These are phyloP conservation scores for Centella asiatica DNA, from an alignment of 129 eudicot species.

Conservation along the genomic window DNA sequence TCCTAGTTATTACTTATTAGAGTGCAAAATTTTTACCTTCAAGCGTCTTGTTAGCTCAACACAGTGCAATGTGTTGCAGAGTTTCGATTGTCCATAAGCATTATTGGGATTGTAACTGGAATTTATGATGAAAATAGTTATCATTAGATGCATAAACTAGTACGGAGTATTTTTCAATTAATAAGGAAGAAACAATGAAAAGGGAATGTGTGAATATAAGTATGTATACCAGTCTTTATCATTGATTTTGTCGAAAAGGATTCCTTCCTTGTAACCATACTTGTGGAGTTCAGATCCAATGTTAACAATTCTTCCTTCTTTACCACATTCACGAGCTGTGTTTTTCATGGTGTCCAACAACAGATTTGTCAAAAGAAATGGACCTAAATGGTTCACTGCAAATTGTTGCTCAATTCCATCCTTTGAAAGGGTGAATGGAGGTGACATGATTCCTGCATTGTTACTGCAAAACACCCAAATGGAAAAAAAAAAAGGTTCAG, in stretches of 20 bases:
- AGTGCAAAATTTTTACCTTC: constrained; percentile 42
- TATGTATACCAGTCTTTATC: constrained; percentile 19
- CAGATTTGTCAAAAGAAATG: constrained; percentile 55
- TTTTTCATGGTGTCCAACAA: constrained; percentile 47
- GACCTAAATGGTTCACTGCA: constrained; percentile 57
- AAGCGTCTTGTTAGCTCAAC: constrained; percentile 41
- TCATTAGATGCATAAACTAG: constrained; percentile 14
- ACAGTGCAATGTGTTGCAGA: constrained; percentile 47
- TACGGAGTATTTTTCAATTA: background rate
- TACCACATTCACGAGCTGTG: constrained; percentile 33
- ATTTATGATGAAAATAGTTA: background rate
- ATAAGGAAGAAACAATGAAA: no score
- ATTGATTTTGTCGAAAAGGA: constrained; percentile 45
- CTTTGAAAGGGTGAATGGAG: constrained; percentile 39
- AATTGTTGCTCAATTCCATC: constrained; percentile 50
- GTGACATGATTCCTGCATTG: constrained; percentile 59
- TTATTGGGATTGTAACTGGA: constrained; percentile 28
- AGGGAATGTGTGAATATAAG: no score
- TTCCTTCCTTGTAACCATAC: constrained; percentile 35
- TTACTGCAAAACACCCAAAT: constrained; percentile 29
- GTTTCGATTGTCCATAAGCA: constrained; percentile 59
- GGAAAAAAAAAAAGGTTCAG: constrained; percentile 7
- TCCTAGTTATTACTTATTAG: no score
- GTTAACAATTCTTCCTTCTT: constrained; percentile 53
- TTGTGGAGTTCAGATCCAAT: constrained; percentile 41